Evolutionary conservation across 2,329 filamentous ascomycete species (phyloP).

Genomic region (Phoma herbarum): DNA sequence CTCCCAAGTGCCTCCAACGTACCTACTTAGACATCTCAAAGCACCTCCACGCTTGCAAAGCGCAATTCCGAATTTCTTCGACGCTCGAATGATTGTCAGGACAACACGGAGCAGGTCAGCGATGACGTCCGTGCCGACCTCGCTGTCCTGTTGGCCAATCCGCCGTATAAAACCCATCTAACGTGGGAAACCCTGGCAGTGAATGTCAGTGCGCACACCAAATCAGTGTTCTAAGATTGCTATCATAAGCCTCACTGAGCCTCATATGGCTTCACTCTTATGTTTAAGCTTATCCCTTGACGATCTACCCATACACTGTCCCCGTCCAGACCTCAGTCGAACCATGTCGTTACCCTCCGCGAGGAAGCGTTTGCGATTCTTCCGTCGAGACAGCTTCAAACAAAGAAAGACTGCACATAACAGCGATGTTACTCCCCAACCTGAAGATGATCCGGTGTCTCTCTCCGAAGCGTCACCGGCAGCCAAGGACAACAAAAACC

Average conservation of each 20-base stretch:
- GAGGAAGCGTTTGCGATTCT: not conserved
- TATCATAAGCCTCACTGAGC: constrained; percentile 3
- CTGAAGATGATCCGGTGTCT: not conserved
- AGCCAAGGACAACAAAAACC: not conserved
- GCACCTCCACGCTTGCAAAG: constrained; percentile 6
- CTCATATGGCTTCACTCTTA: not conserved
- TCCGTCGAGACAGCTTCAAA: constrained; percentile 2
- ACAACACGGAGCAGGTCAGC: not conserved
- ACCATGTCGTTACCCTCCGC: constrained; percentile 5
- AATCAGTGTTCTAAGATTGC: not conserved
- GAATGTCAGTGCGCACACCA: not conserved
- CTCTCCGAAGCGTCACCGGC: not conserved
- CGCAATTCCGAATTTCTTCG: constrained; percentile 7
- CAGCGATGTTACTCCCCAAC: too few species aligned
- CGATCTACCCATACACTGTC: not conserved
- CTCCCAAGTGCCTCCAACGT: not conserved
- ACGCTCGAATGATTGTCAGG: constrained; percentile 1
- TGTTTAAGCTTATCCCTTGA: constrained; percentile 1
- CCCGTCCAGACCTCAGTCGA: not conserved
- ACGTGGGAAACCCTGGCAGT: not conserved
- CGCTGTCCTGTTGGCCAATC: constrained; percentile 7
- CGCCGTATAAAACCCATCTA: constrained; percentile 12
- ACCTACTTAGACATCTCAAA: constrained; percentile 17
- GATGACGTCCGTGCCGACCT: constrained; percentile 13
- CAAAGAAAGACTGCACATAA: not conserved